Conservation (phyloP, 768 basidiomycete genomes). For the Sporobolomyces pararoseus region DNA sequence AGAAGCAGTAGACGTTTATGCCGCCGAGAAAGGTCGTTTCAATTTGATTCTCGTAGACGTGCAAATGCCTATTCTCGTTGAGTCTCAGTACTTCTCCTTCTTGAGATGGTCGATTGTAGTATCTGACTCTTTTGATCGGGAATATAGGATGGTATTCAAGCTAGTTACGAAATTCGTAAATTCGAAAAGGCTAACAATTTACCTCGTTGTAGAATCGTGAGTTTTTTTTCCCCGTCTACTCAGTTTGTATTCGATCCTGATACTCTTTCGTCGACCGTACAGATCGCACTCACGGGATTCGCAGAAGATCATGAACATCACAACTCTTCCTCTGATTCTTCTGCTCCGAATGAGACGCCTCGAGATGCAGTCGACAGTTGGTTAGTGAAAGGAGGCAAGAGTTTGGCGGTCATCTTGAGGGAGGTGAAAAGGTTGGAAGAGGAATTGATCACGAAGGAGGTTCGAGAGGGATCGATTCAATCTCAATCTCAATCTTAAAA, state of each 20-base stretch:
- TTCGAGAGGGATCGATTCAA: neutral
- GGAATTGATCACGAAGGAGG: constrained; percentile 1
- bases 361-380: constrained; percentile 25
- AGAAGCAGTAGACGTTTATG: constrained; percentile 26
- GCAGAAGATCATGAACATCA: constrained; percentile 18
- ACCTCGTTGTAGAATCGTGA: constrained; percentile 13
- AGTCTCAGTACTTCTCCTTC: neutral
- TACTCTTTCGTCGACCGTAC: neutral
- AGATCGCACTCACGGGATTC: constrained; percentile 33
- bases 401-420: constrained; percentile 21
- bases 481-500: neutral
- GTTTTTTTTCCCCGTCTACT: neutral
- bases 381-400: constrained; percentile 37
- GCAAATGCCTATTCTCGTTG: constrained; percentile 32
- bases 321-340: neutral
- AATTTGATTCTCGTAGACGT: constrained; percentile 22
- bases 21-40: neutral
- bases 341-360: neutral
- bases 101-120: neutral
- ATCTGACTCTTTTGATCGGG: too few species aligned
- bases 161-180: constrained; percentile 6
- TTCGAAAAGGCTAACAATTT: constrained; percentile 6
- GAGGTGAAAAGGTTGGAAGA: constrained; percentile 18
- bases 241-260: neutral
- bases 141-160: constrained; percentile 28